These are phyloP conservation scores for Aspergillus egyptiacus DNA, from an alignment of 495 filamentous ascomycete species.

Conservation along the genomic window DNA sequence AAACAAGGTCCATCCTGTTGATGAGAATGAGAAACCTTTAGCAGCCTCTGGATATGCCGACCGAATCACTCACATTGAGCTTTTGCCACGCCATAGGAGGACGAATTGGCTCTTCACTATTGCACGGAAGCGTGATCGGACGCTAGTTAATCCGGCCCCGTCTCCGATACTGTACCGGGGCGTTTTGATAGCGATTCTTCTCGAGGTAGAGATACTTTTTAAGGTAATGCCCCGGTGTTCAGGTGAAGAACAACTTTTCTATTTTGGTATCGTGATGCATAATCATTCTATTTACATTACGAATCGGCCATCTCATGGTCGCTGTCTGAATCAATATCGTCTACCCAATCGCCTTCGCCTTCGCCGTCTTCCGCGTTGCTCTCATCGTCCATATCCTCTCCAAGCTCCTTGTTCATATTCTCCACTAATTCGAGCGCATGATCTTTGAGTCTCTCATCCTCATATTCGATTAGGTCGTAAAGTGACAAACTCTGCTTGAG, in stretches of 20 bases:
- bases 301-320: constrained; percentile 48
- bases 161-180: not conserved
- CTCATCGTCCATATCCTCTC: constrained; percentile 48
- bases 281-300: constrained; percentile 26
- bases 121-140: constrained; percentile 27
- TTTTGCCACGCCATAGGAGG: constrained; percentile 23
- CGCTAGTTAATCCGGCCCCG: constrained; percentile 30
- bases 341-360: constrained; percentile 33
- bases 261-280: constrained; percentile 31
- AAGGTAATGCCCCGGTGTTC: too few species aligned
- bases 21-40: constrained; percentile 26
- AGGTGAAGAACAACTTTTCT: constrained; percentile 9
- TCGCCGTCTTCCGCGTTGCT: constrained; percentile 44
- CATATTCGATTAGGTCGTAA: constrained; percentile 42
- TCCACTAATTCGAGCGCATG: constrained; percentile 54
- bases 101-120: constrained; percentile 28
- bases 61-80: constrained; percentile 30
- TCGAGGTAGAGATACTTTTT: too few species aligned
- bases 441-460: constrained; percentile 48
- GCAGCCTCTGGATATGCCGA: constrained; percentile 26
- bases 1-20: constrained; percentile 40
- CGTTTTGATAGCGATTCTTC: not conserved
- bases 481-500: constrained; percentile 46
- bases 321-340: constrained; percentile 42
- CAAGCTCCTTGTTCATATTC: constrained; percentile 50